phyloP scores from a whole-genome alignment of 169 alveolate genomes.

The Cryptosporidium meleagridis region DNA sequence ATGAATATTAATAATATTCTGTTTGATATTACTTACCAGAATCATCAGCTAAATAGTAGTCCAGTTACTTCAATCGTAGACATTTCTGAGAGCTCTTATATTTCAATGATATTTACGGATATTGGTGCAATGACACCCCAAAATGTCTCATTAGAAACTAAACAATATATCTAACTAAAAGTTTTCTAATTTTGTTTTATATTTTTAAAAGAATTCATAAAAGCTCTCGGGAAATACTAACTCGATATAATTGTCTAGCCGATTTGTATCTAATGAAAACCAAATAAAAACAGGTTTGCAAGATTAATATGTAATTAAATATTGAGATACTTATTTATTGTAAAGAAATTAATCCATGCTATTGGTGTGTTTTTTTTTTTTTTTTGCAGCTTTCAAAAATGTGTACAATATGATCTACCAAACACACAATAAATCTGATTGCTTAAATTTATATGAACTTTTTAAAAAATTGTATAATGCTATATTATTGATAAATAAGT shows the following conservation, averaged over 20 bases:
- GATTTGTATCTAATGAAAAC: too few relatives aligned
- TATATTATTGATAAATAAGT: neutral
- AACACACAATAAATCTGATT: neutral
- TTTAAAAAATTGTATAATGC: neutral
- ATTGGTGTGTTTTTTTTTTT: neutral
- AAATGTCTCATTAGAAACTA: slow-evolving; percentile 42
- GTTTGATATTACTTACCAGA: slow-evolving; percentile 45
- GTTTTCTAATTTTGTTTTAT: neutral
- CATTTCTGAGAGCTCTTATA: slow-evolving; percentile 28
- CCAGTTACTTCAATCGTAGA: slow-evolving; percentile 52
- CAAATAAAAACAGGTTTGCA: neutral
- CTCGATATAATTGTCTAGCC: too few relatives aligned
- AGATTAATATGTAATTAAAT: neutral
- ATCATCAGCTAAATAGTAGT: slow-evolving; percentile 1
- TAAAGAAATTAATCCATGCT: neutral
- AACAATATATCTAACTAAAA: neutral
- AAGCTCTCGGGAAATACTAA: too few relatives aligned
- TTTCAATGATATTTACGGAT: slow-evolving; percentile 65
- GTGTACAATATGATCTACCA: neutral
- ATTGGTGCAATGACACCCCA: slow-evolving; percentile 64
- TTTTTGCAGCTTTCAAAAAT: neutral
- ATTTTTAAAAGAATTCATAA: too few relatives aligned
- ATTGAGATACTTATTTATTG: neutral
- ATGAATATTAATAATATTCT: slow-evolving; percentile 33
- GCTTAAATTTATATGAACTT: neutral